These are phyloP conservation scores for Diaporthe velutina DNA, from an alignment of 2,329 filamentous ascomycete species.

Conservation along the genomic window DNA sequence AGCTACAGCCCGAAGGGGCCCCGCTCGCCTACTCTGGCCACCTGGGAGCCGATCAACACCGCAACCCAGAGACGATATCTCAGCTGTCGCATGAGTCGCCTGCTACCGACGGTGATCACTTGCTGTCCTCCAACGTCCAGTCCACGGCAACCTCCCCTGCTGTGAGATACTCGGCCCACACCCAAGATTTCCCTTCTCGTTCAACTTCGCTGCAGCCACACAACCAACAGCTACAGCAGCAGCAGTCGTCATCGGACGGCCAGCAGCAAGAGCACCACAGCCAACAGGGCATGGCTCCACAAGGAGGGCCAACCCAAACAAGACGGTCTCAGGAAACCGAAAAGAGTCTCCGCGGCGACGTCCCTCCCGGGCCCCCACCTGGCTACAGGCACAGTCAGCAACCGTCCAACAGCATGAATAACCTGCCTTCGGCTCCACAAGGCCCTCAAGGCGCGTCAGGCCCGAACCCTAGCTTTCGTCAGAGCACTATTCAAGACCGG, in stretches of 20 bases:
- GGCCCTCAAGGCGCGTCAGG: slow-evolving; percentile 49
- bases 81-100: slow-evolving; percentile 74
- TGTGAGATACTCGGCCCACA: slow-evolving; percentile 54
- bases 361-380: slow-evolving; percentile 62
- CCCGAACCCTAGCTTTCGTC: slow-evolving; percentile 55
- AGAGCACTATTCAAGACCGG: slow-evolving; percentile 53
- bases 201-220: slow-evolving; percentile 46
- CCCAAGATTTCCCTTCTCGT: slow-evolving; percentile 51
- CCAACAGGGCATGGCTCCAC: slow-evolving; percentile 58
- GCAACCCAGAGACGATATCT: slow-evolving; percentile 71
- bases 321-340: slow-evolving; percentile 65
- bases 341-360: slow-evolving; percentile 57
- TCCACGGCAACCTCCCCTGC: slow-evolving; percentile 55
- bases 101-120: slow-evolving; percentile 62
- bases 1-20: slow-evolving; percentile 50
- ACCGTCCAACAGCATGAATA: slow-evolving; percentile 56
- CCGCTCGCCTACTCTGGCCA: slow-evolving; percentile 53
- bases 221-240: slow-evolving; percentile 45
- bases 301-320: slow-evolving; percentile 56
- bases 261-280: slow-evolving; percentile 34
- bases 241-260: slow-evolving; percentile 48
- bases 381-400: slow-evolving; percentile 66
- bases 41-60: slow-evolving; percentile 54
- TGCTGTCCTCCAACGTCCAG: slow-evolving; percentile 54
- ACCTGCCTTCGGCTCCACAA: slow-evolving; percentile 55